Base-by-base conservation (phyloP, 2,329 filamentous ascomycete species). In the Calonectria fujianensis region DNA sequence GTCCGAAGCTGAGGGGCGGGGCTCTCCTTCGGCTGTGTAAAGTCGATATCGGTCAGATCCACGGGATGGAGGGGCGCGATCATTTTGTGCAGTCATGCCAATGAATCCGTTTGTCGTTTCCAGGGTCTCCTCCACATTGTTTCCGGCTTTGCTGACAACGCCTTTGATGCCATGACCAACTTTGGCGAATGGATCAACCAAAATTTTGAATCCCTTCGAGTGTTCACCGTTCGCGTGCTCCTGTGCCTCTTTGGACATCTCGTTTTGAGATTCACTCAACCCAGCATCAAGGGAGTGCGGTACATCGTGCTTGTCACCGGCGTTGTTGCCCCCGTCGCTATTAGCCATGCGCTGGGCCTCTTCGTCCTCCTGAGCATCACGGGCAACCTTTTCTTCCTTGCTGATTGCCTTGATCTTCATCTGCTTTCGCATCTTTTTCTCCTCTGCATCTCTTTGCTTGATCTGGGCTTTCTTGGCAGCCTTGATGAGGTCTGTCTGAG, bases 401-500 rank as follows among this genome's bases (percentile, higher is more conserved):
- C 87, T 89, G 24, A 89, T 83, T 0, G 86, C 85, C 71, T 89
- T 89, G 35, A 86, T 84, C 72, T 88, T 89, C 37, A 85, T 82
- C 61, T 88, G 85, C 73, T 88, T 91, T n/a, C 92, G 91, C 1
- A 87, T 86, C 77, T 90, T 90, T 82, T 94, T 96, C 52, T 93
- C 93, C 9, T 91, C 91, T 66, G 91, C 91, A 67, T 89, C 88
- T 70, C 89, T 83, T 80, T 92, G 88, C 82, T 96, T 94, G n/a
- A 94, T 86, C 78, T 98, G 93, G 18, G 92, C 93, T 82, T 93
- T 95, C 82, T 96, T 96, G 70, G 95, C 96, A 59, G 89, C 89
- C 73, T 93, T 93, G 78, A 99, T 94, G 51, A 99, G 87, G 29
- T 95, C 92, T 0, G 95, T 98, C 84, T 98, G 94, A 1, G 96